A percentile compares a stretch with the other conserved stretches of the same genome.
phyloP scores from a whole-genome alignment of 1,139 yeast species.

The Lodderomyces beijingensis region DNA sequence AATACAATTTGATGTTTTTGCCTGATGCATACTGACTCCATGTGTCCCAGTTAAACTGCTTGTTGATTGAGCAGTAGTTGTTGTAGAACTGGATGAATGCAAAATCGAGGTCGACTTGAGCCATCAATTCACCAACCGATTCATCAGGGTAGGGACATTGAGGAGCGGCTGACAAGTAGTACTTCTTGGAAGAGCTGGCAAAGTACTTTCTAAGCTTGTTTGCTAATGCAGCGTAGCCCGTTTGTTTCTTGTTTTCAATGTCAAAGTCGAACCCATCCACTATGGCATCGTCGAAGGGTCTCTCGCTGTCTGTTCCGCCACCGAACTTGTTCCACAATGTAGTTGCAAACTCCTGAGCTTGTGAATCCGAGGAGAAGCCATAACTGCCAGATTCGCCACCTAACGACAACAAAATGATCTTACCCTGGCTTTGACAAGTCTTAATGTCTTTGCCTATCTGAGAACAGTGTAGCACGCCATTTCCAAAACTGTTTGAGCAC shows the following conservation, averaged over 20 bases:
- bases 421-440: conserved; percentile 71
- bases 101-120: conserved; percentile 62
- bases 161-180: conserved; percentile 85
- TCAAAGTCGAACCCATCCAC: conserved; percentile 41
- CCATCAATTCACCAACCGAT: conserved; percentile 61
- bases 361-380: conserved; percentile 58
- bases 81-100: conserved; percentile 88
- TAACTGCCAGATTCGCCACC: conserved; percentile 81
- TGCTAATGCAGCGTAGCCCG: conserved; percentile 58
- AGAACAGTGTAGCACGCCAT: conserved; percentile 55
- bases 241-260: conserved; percentile 34
- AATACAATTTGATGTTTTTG: conserved; percentile 22
- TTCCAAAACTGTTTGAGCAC: conserved; percentile 48
- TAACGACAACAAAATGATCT: conserved; percentile 59
- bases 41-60: conserved; percentile 21
- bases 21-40: conserved; percentile 23
- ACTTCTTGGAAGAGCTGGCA: conserved; percentile 43
- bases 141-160: conserved; percentile 89
- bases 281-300: conserved; percentile 65
- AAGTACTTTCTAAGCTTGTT: conserved; percentile 54
- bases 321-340: conserved; percentile 80
- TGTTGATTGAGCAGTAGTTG: conserved; percentile 61
- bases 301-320: conserved; percentile 53
- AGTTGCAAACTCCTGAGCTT: conserved; percentile 64
- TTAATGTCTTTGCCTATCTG: conserved; percentile 63